A percentile compares a stretch with the other conserved stretches of the same genome.
These are phyloP conservation scores for Colletotrichum australisinense DNA, from an alignment of 2,329 filamentous ascomycete genomes.

Conservation along the genomic window DNA sequence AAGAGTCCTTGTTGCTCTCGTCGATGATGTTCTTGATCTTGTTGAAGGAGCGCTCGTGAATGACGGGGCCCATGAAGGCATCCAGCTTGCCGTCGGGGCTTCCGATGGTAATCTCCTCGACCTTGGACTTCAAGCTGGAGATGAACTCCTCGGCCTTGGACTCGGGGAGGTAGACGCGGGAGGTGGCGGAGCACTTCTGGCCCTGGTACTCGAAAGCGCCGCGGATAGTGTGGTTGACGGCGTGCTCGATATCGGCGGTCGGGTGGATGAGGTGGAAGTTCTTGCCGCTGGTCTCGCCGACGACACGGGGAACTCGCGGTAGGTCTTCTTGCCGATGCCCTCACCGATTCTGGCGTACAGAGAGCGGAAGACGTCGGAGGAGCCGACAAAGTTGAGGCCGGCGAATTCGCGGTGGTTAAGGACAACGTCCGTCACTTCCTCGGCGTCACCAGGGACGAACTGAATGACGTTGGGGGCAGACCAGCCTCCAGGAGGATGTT, in stretches of 20 bases:
- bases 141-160: constrained; percentile 72
- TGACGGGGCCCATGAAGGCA: constrained; percentile 85
- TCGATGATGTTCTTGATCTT: constrained; percentile 83
- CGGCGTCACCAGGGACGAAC: constrained; percentile 90
- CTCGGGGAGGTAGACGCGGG: constrained; percentile 80
- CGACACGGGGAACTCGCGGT: constrained; percentile 86
- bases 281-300: constrained; percentile 93
- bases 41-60: constrained; percentile 84
- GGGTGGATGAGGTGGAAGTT: constrained; percentile 90
- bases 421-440: constrained; percentile 82
- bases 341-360: constrained; percentile 88
- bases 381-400: constrained; percentile 94
- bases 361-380: constrained; percentile 89
- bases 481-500: constrained; percentile 92
- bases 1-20: constrained; percentile 78
- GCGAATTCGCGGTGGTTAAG: constrained; percentile 85
- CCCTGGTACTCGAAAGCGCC: constrained; percentile 92
- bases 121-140: constrained; percentile 71
- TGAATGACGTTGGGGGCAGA: constrained; percentile 90
- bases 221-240: constrained; percentile 83
- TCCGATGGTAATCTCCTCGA: constrained; percentile 77
- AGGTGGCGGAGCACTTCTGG: constrained; percentile 91
- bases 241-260: constrained; percentile 82
- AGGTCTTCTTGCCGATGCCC: constrained; percentile 84
- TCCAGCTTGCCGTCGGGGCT: constrained; percentile 72